Base-by-base conservation (phyloP, 2,329 filamentous ascomycete species). In the Neofusicoccum kwambonambiense region DNA sequence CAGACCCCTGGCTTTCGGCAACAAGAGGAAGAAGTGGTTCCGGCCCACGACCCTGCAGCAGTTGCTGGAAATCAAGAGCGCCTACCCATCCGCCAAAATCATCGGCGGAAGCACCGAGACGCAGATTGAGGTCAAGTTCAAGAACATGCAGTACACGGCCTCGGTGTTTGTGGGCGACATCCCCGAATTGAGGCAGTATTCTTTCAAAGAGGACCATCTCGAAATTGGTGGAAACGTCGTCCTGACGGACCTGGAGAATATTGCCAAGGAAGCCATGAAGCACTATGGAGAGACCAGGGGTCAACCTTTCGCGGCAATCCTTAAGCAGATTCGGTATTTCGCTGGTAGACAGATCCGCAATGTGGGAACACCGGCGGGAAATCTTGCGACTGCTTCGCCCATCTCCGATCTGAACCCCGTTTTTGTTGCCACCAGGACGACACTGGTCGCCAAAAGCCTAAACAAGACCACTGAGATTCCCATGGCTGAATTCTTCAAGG, bases 121-220 rank as follows among this genome's bases (percentile, higher is more conserved):
- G 0, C 95, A 98, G 78, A 98, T 99, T 67, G 95, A 99, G 79
- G 91, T 96, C 80, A 97, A 97, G 78, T 98, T 99, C 85, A 98
- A 98, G 80, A 92, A 90, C 0, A 87, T 97, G 82, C 86, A 93
- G 71, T 98, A 98, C 74, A 89, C 90, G 3, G 88, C 91, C 1
- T 97, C 93, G 0, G 91, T 99, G 0, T 98, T 90, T 69, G 91
- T 98, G 9, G 93, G 94, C 11, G 95, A 99, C 72, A 97, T 99
- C 65, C 82, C 91, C 0, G 95, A 98, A 78, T 80, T 99, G 65
- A 85, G 92, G 12, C 90, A 93, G 69, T 98, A 92, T 74, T 83
- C 82, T 3, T 89, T 97, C 75, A 84, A 90, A 47, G 89, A 94
- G 4, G 88, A 96, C 65, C 84, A 92, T 69, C 79, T 98, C n/a